Evolutionary conservation across 2,329 filamentous ascomycete species (phyloP).

Genomic region (Eutypa lata): DNA sequence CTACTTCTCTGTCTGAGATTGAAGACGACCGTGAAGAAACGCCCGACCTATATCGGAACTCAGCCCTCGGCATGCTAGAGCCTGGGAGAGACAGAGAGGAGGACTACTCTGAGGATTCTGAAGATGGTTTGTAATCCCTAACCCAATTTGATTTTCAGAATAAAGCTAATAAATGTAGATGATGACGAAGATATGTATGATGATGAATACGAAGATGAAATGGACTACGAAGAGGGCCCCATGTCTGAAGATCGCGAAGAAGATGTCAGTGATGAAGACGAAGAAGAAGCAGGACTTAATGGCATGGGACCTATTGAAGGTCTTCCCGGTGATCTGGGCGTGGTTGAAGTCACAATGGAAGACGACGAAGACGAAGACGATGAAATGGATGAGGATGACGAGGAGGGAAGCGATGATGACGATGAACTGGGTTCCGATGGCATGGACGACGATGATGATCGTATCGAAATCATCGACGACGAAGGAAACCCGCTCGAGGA

Average conservation of each 20-base stretch:
- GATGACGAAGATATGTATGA: slow-evolving; percentile 93
- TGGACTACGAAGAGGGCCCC: slow-evolving; percentile 80
- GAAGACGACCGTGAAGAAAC: slow-evolving; percentile 90
- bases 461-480: slow-evolving; percentile 62
- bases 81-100: slow-evolving; percentile 65
- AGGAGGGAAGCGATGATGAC: slow-evolving; percentile 54
- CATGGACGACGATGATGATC: slow-evolving; percentile 49
- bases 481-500: slow-evolving; percentile 57
- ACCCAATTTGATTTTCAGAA: neutral
- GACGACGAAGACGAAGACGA: slow-evolving; percentile 62
- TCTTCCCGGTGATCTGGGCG: slow-evolving; percentile 57
- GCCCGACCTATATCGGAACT: slow-evolving; percentile 94
- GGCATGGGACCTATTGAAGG: slow-evolving; percentile 86
- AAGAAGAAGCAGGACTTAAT: slow-evolving; percentile 64
- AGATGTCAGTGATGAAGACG: slow-evolving; percentile 84
- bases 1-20: slow-evolving; percentile 84
- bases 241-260: slow-evolving; percentile 72
- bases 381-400: slow-evolving; percentile 54
- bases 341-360: slow-evolving; percentile 78
- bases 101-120: slow-evolving; percentile 73
- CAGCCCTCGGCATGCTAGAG: slow-evolving; percentile 91
- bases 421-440: slow-evolving; percentile 57
- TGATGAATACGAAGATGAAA: slow-evolving; percentile 86
- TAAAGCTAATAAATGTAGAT: slow-evolving; percentile 32
- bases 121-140: slow-evolving; percentile 48